Conservation (phyloP, 208 protist species). For the Wallacemonas sp. region DNA sequence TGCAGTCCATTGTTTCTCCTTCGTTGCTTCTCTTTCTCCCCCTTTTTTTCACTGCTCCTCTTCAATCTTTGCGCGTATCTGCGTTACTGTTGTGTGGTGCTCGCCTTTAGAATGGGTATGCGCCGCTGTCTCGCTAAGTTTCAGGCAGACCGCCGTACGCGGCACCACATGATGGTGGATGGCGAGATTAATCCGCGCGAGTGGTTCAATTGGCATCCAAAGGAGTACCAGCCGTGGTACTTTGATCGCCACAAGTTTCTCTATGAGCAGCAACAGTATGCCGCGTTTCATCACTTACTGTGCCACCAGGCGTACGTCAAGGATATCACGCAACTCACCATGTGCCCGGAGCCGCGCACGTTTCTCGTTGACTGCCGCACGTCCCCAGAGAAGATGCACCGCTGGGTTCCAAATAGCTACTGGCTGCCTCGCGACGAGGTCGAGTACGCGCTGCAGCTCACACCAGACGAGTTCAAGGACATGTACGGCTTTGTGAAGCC, state of each 20-base stretch:
- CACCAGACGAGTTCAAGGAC: constrained; percentile 79
- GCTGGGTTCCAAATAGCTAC: constrained; percentile 84
- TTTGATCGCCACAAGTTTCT: constrained; percentile 91
- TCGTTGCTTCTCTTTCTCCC: neutral
- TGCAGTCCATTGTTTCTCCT: neutral
- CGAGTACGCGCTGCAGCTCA: constrained; percentile 89
- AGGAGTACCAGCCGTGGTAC: constrained; percentile 93
- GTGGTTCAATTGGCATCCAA: constrained; percentile 92
- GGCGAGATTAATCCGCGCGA: constrained; percentile 88
- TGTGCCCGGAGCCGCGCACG: constrained; percentile 77
- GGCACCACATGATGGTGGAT: constrained; percentile 91
- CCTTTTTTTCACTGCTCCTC: no score
- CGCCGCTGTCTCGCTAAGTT: constrained; percentile 15
- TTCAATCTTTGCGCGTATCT: no score
- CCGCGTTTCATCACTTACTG: constrained; percentile 75
- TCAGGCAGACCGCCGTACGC: constrained; percentile 85
- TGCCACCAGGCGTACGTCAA: constrained; percentile 87
- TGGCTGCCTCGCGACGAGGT: constrained; percentile 91
- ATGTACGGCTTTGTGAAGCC: constrained; percentile 91
- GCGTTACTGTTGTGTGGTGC: no score
- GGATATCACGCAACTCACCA: constrained; percentile 74
- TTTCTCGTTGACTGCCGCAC: constrained; percentile 82
- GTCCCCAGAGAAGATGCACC: constrained; percentile 76
- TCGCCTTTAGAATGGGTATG: constrained; percentile 17
- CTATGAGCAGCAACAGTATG: constrained; percentile 89